Evolutionary conservation across 352 stramenopile genomes (phyloP).

Genomic region (Phytophthora gonapodyides): DNA sequence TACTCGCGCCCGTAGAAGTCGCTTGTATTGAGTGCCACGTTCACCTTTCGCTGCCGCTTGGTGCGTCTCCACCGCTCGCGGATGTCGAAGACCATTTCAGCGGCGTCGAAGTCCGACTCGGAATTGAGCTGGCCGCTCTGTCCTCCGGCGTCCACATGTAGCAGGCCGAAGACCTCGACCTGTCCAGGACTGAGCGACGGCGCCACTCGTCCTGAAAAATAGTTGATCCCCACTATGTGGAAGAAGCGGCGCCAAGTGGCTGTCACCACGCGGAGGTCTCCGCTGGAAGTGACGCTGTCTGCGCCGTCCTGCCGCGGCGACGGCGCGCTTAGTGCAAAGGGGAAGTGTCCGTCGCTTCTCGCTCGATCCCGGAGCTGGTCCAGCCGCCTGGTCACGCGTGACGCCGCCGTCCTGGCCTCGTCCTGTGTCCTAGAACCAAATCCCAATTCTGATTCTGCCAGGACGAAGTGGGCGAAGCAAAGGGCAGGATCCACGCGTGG

Average conservation of each 20-base stretch:
- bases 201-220: conserved; percentile 52
- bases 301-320: conserved; percentile 11
- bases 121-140: conserved; percentile 12
- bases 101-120: conserved; percentile 34
- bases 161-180: conserved; percentile 57
- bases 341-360: conserved; percentile 50
- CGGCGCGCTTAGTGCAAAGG: conserved; percentile 45
- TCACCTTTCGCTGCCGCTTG: conserved; percentile 61
- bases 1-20: conserved; percentile 73
- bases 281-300: conserved; percentile 31
- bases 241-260: conserved; percentile 55
- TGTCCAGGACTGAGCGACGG: conserved; percentile 55
- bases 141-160: conserved; percentile 53
- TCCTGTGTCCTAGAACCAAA: conserved; percentile 12
- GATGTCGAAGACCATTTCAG: conserved; percentile 64
- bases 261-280: conserved; percentile 51
- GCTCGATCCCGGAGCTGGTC: conserved; percentile 37
- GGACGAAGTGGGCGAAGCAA: conserved; percentile 56
- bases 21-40: conserved; percentile 61
- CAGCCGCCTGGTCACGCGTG: conserved; percentile 33
- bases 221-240: conserved; percentile 64
- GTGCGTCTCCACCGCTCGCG: conserved; percentile 68
- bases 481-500: conserved; percentile 45
- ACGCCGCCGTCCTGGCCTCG: conserved; percentile 4
- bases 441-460: conserved; percentile 22